These are phyloP conservation scores for Guadua angustifolia DNA, from an alignment of 176 grass and related monocot genomes.

Conservation along the genomic window DNA sequence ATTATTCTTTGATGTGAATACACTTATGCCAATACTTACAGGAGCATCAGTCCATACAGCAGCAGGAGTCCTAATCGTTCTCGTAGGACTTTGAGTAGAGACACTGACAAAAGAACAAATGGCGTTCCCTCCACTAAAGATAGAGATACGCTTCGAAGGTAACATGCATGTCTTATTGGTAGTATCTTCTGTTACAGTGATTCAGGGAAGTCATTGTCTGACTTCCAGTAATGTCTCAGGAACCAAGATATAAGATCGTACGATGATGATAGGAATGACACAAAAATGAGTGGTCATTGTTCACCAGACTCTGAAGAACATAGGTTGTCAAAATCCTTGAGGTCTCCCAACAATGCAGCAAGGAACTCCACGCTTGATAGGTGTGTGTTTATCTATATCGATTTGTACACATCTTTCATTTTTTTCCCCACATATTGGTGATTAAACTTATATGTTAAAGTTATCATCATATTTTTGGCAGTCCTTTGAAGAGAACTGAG, in stretches of 20 bases:
- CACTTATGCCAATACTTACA: slow-evolving; percentile 32
- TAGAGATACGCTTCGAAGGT: slow-evolving; percentile 60
- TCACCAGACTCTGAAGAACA: slow-evolving; percentile 34
- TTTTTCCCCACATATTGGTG: neutral
- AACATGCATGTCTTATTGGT: slow-evolving; percentile 16
- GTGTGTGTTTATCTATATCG: slow-evolving; percentile 42
- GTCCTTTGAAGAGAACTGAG: slow-evolving; percentile 53
- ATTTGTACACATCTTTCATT: neutral
- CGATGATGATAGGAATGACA: slow-evolving; percentile 39
- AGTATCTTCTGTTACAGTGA: slow-evolving; percentile 12
- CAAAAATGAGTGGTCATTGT: slow-evolving; percentile 33
- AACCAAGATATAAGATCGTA: slow-evolving; percentile 46
- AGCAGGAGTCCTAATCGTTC: slow-evolving; percentile 59
- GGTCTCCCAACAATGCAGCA: slow-evolving; percentile 48
- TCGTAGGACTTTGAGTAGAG: slow-evolving; percentile 56
- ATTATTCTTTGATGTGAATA: slow-evolving; percentile 34
- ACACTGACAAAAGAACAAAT: slow-evolving; percentile 55
- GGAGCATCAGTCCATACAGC: slow-evolving; percentile 59
- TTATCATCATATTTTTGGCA: slow-evolving; percentile 38
- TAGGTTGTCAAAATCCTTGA: slow-evolving; percentile 37
- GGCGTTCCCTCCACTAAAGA: slow-evolving; percentile 41
- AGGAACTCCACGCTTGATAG: slow-evolving; percentile 27
- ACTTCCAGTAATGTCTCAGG: slow-evolving; percentile 47
- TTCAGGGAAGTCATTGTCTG: slow-evolving; percentile 34
- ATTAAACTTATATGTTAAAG: slow-evolving; percentile 2